phyloP scores from a whole-genome alignment of 106 monocot species.

The Dioscorea dumetorum region DNA sequence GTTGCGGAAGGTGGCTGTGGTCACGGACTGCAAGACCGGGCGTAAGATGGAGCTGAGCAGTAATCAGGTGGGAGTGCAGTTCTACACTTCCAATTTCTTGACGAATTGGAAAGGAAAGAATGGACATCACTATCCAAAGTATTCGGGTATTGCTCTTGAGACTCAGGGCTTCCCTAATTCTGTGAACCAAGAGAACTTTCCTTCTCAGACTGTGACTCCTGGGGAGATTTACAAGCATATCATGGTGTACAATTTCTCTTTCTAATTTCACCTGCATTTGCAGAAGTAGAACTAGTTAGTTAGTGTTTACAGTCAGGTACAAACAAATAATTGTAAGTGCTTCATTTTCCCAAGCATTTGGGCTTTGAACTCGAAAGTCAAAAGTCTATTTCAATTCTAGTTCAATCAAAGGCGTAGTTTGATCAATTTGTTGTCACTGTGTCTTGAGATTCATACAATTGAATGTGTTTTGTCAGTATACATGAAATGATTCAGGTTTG shows the following conservation, averaged over 20 bases:
- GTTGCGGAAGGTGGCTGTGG: slow-evolving; percentile 16
- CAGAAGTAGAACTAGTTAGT: too few relatives aligned
- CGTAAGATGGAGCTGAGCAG: background rate
- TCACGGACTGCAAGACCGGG: slow-evolving; percentile 1
- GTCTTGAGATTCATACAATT: too few relatives aligned
- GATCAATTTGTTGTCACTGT: too few relatives aligned
- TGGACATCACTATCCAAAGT: slow-evolving; percentile 12
- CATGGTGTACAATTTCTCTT: slow-evolving; percentile 36
- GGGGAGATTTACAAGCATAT: slow-evolving; percentile 25
- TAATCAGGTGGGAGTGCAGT: slow-evolving; percentile 11
- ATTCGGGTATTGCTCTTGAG: slow-evolving; percentile 28
- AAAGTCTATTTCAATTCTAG: too few relatives aligned
- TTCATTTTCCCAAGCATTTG: too few relatives aligned
- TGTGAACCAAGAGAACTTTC: slow-evolving; percentile 34
- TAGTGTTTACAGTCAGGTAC: too few relatives aligned
- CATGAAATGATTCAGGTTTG: too few relatives aligned
- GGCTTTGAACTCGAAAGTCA: too few relatives aligned
- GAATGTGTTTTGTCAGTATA: too few relatives aligned
- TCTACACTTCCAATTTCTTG: slow-evolving; percentile 26
- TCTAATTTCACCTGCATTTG: slow-evolving; percentile 4
- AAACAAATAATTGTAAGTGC: too few relatives aligned
- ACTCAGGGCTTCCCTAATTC: slow-evolving; percentile 43
- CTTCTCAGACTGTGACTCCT: slow-evolving; percentile 26
- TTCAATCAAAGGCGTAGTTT: too few relatives aligned
- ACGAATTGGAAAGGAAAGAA: slow-evolving; percentile 16